Percentiles rank a stretch among this genome's conserved stretches.
Conservation (phyloP, 2,329 filamentous ascomycete species). For the Scorias spongiosa region DNA sequence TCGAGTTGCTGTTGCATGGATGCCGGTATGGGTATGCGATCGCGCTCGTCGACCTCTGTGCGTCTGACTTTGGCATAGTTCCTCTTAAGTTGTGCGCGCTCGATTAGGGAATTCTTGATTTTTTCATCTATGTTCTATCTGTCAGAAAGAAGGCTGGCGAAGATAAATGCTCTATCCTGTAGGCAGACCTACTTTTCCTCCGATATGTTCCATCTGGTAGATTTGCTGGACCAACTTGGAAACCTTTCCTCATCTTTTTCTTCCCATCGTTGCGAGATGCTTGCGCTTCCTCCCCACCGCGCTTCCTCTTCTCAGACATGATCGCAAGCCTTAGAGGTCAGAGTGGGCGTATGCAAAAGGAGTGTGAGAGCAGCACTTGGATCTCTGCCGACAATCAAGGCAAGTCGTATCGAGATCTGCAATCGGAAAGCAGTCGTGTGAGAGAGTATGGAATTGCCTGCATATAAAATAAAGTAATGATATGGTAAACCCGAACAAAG, state of each 20-base stretch:
- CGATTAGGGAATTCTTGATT: slow-evolving; percentile 77
- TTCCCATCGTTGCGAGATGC: slow-evolving; percentile 1
- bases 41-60: slow-evolving; percentile 20
- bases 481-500: too few species aligned
- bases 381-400: too few species aligned
- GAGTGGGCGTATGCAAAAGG: too few species aligned
- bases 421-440: too few species aligned
- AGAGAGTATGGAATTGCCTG: too few species aligned
- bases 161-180: not conserved
- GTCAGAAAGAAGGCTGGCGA: not conserved
- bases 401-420: too few species aligned
- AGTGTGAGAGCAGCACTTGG: too few species aligned
- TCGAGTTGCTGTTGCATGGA: slow-evolving; percentile 10
- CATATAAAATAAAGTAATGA: too few species aligned
- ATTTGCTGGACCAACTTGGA: slow-evolving; percentile 77
- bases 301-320: slow-evolving; percentile 12
- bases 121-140: slow-evolving; percentile 49
- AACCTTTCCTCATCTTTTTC: slow-evolving; percentile 51
- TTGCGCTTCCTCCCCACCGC: slow-evolving; percentile 6
- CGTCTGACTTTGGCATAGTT: slow-evolving; percentile 78
- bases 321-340: not conserved
- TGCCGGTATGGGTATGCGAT: slow-evolving; percentile 16
- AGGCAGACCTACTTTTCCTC: slow-evolving; percentile 47
- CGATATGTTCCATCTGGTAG: slow-evolving; percentile 79
- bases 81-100: slow-evolving; percentile 88